These are phyloP conservation scores for Nicotiana rustica DNA, from an alignment of 305 asterid genomes.

Conservation along the genomic window DNA sequence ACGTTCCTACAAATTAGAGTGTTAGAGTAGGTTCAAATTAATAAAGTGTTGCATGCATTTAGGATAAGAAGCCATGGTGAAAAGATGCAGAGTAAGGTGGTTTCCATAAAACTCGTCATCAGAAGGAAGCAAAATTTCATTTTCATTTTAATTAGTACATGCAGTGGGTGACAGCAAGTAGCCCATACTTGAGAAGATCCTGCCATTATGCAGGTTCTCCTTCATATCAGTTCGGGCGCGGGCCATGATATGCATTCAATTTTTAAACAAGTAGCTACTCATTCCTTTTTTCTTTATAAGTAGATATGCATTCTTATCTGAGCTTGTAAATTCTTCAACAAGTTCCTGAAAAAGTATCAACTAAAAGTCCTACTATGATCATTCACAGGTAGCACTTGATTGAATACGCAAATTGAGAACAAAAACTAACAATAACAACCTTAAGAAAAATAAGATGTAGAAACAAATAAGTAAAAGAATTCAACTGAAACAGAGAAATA, in stretches of 20 bases:
- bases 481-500: conserved; percentile 10
- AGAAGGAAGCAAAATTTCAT: not conserved
- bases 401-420: not conserved
- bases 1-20: not conserved
- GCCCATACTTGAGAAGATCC: conserved; percentile 29
- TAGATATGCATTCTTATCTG: not conserved
- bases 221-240: not conserved
- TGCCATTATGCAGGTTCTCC: not conserved
- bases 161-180: not conserved
- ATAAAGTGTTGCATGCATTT: not conserved
- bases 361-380: not conserved
- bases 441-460: conserved; percentile 19
- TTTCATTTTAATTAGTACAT: not conserved
- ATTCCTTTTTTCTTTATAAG: not conserved
- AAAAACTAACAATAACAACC: conserved; percentile 28
- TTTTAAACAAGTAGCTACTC: not conserved
- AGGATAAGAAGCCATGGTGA: not conserved
- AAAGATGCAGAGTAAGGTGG: not conserved
- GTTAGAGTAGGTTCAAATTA: not conserved
- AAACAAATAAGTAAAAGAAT: conserved; percentile 24
- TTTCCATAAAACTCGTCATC: not conserved
- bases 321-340: conserved; percentile 24
- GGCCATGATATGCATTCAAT: not conserved
- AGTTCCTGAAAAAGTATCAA: not conserved
- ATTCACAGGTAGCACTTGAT: conserved; percentile 21